Conservation (phyloP, 148 eudicot genomes). For the Rhododendron griersonianum region DNA sequence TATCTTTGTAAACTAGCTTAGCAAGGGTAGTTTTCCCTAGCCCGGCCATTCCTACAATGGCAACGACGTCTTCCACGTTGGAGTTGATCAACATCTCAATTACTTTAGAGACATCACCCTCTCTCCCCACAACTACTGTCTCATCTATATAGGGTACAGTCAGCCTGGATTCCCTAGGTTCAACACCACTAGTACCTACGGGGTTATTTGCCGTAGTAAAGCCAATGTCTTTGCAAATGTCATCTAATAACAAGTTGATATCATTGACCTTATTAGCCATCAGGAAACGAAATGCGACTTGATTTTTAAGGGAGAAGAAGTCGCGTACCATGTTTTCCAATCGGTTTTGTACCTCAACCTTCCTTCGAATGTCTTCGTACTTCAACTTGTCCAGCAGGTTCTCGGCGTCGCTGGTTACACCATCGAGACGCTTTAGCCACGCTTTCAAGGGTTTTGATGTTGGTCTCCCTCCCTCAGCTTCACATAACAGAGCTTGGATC, state of each 20-base stretch:
- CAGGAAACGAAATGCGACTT: background rate
- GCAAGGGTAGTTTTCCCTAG: background rate
- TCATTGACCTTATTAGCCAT: background rate
- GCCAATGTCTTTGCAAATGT: background rate
- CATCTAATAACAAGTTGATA: background rate
- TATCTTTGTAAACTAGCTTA: background rate
- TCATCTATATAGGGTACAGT: background rate
- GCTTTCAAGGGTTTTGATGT: background rate
- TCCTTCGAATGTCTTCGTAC: background rate
- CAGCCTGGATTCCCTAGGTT: too few species aligned
- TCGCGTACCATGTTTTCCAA: background rate
- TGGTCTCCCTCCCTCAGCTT: background rate
- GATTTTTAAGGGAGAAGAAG: background rate
- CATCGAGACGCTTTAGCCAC: background rate
- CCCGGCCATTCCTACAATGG: background rate
- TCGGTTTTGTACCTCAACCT: background rate
- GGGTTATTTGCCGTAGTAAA: background rate
- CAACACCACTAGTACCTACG: too few species aligned
- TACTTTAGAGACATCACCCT: background rate
- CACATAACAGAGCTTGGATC: background rate
- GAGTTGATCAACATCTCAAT: background rate
- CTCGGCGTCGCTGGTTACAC: background rate
- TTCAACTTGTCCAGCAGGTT: slow-evolving; percentile 3
- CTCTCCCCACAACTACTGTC: background rate
- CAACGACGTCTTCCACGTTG: background rate